Evolutionary conservation across 345 rosid genomes (phyloP).

Genomic region (Syzygium grande): DNA sequence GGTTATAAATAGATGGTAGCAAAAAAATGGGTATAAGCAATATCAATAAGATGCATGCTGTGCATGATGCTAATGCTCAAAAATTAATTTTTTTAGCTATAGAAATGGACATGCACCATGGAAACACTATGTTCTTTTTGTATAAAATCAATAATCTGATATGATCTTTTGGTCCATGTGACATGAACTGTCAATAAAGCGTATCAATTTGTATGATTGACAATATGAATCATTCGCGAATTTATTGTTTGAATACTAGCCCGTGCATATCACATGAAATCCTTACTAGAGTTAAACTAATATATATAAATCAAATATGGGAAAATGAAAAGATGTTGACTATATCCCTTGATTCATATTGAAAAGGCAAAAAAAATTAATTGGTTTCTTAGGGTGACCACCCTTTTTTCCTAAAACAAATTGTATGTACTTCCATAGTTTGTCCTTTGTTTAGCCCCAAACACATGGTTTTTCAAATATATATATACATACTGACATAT

Average conservation of each 20-base stretch:
- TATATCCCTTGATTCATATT: not conserved
- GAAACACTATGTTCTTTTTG: too few species aligned
- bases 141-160: not conserved
- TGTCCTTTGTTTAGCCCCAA: not conserved
- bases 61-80: not conserved
- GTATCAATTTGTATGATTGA: not conserved
- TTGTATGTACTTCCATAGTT: not conserved
- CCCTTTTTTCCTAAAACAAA: not conserved
- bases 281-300: not conserved
- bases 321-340: not conserved
- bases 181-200: not conserved
- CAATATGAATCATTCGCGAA: fast-evolving
- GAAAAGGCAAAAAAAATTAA: not conserved
- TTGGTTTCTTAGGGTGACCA: not conserved
- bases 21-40: not conserved
- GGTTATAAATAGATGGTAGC: not conserved
- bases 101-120: not conserved
- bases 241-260: fast-evolving
- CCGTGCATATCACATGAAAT: fast-evolving
- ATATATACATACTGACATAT: not conserved
- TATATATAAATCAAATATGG: not conserved
- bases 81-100: not conserved
- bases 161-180: not conserved
- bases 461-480: not conserved
- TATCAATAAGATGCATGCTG: not conserved